A percentile compares a stretch with the other conserved stretches of the same genome.
Conservation (phyloP, 1,139 yeast species). For the Pichia sp. region DNA sequence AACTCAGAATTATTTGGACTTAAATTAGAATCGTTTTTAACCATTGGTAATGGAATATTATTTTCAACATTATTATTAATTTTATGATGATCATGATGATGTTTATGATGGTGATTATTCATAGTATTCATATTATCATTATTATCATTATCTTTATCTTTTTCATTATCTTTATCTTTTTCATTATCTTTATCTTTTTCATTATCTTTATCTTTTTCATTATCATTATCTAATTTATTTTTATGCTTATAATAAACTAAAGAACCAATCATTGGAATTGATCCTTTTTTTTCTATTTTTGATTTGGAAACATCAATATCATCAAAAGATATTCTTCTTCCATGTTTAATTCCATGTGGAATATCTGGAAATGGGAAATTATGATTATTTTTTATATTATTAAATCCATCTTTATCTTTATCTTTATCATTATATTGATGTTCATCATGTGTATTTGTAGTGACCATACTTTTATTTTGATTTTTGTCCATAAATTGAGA, state of each 20-base stretch:
- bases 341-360: not conserved
- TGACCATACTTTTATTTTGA: not conserved
- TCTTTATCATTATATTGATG: not conserved
- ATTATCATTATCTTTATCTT: too few species aligned
- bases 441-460: not conserved
- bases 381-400: too few species aligned
- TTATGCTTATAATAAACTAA: constrained; percentile 20
- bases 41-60: not conserved
- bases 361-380: too few species aligned
- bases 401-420: not conserved
- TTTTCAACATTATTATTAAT: not conserved
- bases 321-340: constrained; percentile 2
- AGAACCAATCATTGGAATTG: constrained; percentile 27
- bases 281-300: constrained; percentile 13
- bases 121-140: too few species aligned
- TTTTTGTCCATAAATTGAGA: not conserved
- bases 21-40: not conserved
- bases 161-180: too few species aligned
- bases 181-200: too few species aligned
- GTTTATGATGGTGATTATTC: not conserved
- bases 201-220: too few species aligned
- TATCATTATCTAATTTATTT: not conserved
- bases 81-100: not conserved
- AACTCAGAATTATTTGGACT: not conserved
- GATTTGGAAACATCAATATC: constrained; percentile 1